These are phyloP conservation scores for Termitomyces sp. DNA, from an alignment of 768 basidiomycete species.

Conservation along the genomic window DNA sequence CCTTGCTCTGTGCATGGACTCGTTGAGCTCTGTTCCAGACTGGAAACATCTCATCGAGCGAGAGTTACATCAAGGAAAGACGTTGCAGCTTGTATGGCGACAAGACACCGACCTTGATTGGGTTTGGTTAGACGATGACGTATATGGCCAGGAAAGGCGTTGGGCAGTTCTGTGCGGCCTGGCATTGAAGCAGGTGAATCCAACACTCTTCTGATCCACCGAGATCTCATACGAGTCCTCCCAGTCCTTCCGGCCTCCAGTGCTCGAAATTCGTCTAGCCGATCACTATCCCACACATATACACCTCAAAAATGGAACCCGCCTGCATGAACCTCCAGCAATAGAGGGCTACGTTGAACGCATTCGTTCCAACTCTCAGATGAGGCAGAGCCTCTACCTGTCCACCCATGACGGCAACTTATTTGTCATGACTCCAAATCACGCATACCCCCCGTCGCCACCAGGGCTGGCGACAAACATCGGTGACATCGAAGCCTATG, in stretches of 20 bases:
- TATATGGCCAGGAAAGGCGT: conserved; percentile 54
- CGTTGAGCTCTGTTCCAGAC: conserved; percentile 52
- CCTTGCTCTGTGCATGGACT: conserved; percentile 56
- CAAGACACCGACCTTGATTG: conserved; percentile 75
- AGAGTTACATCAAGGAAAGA: conserved; percentile 50
- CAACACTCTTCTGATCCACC: not conserved
- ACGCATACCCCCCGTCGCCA: conserved; percentile 68
- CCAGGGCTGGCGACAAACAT: conserved; percentile 44
- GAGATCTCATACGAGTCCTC: not conserved
- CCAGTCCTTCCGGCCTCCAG: conserved; percentile 39
- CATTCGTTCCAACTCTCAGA: conserved; percentile 55
- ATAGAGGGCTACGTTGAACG: conserved; percentile 87
- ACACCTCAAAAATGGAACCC: conserved; percentile 41
- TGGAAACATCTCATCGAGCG: conserved; percentile 61
- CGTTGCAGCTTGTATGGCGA: conserved; percentile 78
- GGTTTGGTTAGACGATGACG: conserved; percentile 73
- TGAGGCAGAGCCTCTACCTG: conserved; percentile 63
- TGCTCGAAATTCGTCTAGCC: conserved; percentile 72
- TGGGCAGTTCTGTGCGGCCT: conserved; percentile 80
- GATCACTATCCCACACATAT: conserved; percentile 59
- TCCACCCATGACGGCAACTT: conserved; percentile 70
- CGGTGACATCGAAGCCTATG: conserved; percentile 25
- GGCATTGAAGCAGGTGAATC: conserved; percentile 64
- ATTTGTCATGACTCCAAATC: conserved; percentile 50
- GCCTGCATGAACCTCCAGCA: conserved; percentile 70